Evolutionary conservation across 371 early-diverging fungal genomes (phyloP), one percentile per base, ranked within the genome.

Genomic region (Phascolomyces articulosus): DNA sequence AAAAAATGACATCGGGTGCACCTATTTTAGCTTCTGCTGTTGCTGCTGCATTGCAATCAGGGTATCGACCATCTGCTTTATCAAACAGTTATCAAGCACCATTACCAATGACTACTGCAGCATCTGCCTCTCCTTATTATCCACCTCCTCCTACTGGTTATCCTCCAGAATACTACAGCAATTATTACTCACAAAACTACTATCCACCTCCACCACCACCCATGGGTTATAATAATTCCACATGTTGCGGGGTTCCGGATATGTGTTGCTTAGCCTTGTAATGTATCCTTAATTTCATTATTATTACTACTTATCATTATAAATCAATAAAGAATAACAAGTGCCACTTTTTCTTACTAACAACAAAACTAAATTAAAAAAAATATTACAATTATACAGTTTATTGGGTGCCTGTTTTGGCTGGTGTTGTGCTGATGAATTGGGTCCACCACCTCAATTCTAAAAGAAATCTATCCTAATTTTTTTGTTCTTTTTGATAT

Each of bases 21-120:
- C 47, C 47, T n/a, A 47, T 47, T 6, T 20, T 47, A n/a, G 47
- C 47, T 47, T 47, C 47, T 47, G 47, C 47, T 47, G 47, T 47
- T 47, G 47, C 47, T 13, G 47, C 47, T 47, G 47, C 47, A n/a
- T 47, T 47, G 4, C 47, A 47, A 20, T 47, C 47, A 47, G 47
- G 47, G 2, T 47, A 47, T 20, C 8, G 47, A 47, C 47, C 47
- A 13, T 8, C 15, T n/a, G 8, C 34, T 34, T 34, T 34, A 34
- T 3, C 6, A 47, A 16, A 47, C 47, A 47, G 47, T 34, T 34
- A 34, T 34, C 47, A 47, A 20, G 15, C 47, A 47, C 34, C 34
- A 34, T 9, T 34, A 11, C 34, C 34, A 11, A 34, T 34, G 34
- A 34, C 9, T 2, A 34, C 34, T 34, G 34, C 34, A 34, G 11